Percentiles rank a stretch among this genome's conserved stretches.
Evolutionary conservation across 2,329 filamentous ascomycete genomes (phyloP).

Genomic region (Penicillium verrucosum): DNA sequence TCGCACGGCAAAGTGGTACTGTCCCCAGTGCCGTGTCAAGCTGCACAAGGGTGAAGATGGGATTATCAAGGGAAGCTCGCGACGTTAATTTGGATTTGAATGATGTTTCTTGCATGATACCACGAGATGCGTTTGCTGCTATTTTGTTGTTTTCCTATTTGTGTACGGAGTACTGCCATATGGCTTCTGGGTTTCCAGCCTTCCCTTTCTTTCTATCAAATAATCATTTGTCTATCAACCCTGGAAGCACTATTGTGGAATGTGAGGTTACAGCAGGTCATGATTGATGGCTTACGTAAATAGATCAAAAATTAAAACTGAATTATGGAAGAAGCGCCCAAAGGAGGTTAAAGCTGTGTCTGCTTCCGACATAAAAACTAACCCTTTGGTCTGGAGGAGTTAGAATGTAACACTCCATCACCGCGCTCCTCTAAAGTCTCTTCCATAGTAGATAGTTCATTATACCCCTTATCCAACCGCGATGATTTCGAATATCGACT

Average conservation of each 20-base stretch:
- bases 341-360: not conserved
- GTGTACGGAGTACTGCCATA: not conserved
- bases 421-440: not conserved
- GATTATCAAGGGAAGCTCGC: slow-evolving; percentile 37
- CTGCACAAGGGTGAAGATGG: slow-evolving; percentile 43
- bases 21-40: slow-evolving; percentile 58
- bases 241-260: not conserved
- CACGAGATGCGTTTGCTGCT: slow-evolving; percentile 14
- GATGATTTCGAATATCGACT: not conserved
- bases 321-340: not conserved
- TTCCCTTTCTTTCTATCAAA: not conserved
- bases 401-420: not conserved
- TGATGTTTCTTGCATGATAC: slow-evolving; percentile 24
- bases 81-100: slow-evolving; percentile 22
- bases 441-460: not conserved
- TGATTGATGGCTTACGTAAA: not conserved
- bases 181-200: not conserved
- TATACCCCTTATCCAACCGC: not conserved
- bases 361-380: not conserved
- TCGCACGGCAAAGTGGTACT: slow-evolving; percentile 64
- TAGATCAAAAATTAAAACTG: not conserved
- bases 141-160: not conserved
- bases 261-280: not conserved
- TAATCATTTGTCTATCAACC: not conserved
- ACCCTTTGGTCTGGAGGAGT: not conserved